Evolutionary conservation across 179 eudicot genomes (phyloP).

Genomic region (Spergularia azorica): DNA sequence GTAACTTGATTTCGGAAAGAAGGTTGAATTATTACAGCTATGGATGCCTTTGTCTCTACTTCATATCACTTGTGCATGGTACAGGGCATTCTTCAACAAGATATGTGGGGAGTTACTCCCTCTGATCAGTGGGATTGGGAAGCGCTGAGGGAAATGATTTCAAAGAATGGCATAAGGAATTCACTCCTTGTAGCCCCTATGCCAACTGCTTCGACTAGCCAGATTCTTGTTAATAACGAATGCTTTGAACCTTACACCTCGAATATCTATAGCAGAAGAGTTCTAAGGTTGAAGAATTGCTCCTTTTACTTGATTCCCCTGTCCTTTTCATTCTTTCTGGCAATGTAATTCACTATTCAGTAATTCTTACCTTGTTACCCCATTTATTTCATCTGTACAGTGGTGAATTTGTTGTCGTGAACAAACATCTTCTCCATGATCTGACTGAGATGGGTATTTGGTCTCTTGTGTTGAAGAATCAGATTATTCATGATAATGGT

Average conservation of each 20-base stretch:
- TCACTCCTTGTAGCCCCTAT: constrained; percentile 92
- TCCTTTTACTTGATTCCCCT: not conserved
- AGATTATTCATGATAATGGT: constrained; percentile 69
- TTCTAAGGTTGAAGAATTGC: constrained; percentile 53
- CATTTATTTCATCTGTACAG: constrained; percentile 28
- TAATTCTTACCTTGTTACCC: not conserved
- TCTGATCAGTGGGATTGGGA: constrained; percentile 90
- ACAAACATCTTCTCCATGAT: constrained; percentile 89
- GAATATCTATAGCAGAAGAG: constrained; percentile 90
- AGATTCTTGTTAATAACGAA: constrained; percentile 90
- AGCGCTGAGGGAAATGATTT: constrained; percentile 58
- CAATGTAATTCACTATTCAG: not conserved
- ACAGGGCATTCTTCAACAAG: constrained; percentile 92
- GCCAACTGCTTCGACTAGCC: constrained; percentile 98
- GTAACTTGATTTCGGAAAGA: constrained; percentile 24
- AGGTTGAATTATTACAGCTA: not conserved
- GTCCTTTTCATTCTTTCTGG: not conserved
- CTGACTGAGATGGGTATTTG: constrained; percentile 87
- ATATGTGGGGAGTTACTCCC: constrained; percentile 92
- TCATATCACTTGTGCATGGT: constrained; percentile 3
- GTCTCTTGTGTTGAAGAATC: constrained; percentile 73
- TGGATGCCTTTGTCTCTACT: not conserved
- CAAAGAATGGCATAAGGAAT: constrained; percentile 65
- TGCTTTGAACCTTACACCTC: constrained; percentile 96
- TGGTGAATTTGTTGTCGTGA: constrained; percentile 96